A percentile compares a stretch with the other conserved stretches of the same genome.
Conservation (phyloP, 495 filamentous ascomycete species). For the Penicillium cataractarum region DNA sequence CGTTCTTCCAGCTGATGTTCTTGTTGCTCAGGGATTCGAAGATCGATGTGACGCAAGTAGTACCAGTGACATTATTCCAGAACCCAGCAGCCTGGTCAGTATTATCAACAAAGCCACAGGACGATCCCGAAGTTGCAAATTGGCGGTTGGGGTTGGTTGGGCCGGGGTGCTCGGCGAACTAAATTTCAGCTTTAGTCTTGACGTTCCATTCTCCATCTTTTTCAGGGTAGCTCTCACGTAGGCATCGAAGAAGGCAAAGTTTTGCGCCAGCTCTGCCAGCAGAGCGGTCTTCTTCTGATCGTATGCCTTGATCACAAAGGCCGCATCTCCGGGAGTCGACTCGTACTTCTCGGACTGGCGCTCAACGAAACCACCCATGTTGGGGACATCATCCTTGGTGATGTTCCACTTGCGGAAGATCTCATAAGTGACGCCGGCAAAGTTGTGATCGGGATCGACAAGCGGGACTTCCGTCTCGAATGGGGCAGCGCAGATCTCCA, state of each 20-base stretch:
- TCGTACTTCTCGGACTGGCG: constrained; percentile 47
- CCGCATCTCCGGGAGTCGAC: constrained; percentile 41
- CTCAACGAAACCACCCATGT: constrained; percentile 49
- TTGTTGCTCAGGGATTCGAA: constrained; percentile 40
- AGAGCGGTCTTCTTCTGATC: constrained; percentile 40
- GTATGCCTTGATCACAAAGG: constrained; percentile 48
- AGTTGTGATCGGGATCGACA: constrained; percentile 46
- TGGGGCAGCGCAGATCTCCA: constrained; percentile 44
- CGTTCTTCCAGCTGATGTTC: constrained; percentile 43
- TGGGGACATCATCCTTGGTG: constrained; percentile 40
- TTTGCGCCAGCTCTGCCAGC: constrained; percentile 40
- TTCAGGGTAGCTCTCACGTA: constrained; percentile 29
- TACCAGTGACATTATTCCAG: constrained; percentile 40
- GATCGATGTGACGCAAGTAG: constrained; percentile 42
- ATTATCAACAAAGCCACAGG: constrained; percentile 40
- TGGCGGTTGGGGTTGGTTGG: constrained; percentile 47
- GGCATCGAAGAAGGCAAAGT: constrained; percentile 47
- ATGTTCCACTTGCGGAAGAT: constrained; percentile 48
- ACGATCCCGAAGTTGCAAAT: constrained; percentile 43
- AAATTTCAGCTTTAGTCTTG: constrained; percentile 4
- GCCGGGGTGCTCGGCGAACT: constrained; percentile 45
- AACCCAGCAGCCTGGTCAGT: constrained; percentile 37
- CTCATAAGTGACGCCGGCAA: constrained; percentile 44
- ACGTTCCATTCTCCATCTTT: neutral
- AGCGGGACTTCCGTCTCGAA: constrained; percentile 46